Evolutionary conservation across 768 basidiomycete species (phyloP), one percentile per base, ranked within the genome.

Genomic region (Pulveroboletus ravenelii): DNA sequence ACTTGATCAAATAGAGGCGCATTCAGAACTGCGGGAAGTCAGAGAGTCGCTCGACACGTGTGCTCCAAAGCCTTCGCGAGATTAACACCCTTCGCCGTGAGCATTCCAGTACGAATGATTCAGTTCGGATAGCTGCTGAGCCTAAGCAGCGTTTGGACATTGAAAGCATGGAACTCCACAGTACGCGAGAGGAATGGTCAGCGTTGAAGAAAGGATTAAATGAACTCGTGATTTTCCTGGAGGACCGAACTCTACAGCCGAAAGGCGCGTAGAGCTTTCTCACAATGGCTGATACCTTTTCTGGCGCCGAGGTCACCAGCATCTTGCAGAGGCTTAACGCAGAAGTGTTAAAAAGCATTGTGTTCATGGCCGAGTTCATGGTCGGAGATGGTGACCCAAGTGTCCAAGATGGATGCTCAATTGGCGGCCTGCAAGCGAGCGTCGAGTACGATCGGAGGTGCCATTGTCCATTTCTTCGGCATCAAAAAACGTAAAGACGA

Each of bases 321-420:
- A 70, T 75, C 55, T 62, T 81, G 13, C 70, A 74, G 41, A 64
- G 66, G 14, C 60, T 82, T n/a, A 77, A 80, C 44, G 62, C 74
- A 7, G 73, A 74, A 51, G 75, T 79, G 29, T 70, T 71, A 30
- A 77, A 81, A 56, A 72, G 71, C 14, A 74, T 78, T 2, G 74
- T 75, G 0, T 70, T 66, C 48, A 70, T 80, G 49, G 72, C 78
- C 1, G 78, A 79, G 49, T 58, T 71, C 31, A 69, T 80, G 49
- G 70, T 76, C 2, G 78, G 64, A 60, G 34, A 20, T 29, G 12
- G 32, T 35, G 25, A 35, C 23, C 1, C 54, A 38, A 44, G 54
- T 30, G 1, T 48, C 51, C 42, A 58, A 54, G 45, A 51, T 55
- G 1, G 52, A 56, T 10, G 62, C 62, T n/a, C 66, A 67, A 39